Evolutionary conservation across 2,329 filamentous ascomycete species (phyloP).

Genomic region (Colletotrichum simmondsii): DNA sequence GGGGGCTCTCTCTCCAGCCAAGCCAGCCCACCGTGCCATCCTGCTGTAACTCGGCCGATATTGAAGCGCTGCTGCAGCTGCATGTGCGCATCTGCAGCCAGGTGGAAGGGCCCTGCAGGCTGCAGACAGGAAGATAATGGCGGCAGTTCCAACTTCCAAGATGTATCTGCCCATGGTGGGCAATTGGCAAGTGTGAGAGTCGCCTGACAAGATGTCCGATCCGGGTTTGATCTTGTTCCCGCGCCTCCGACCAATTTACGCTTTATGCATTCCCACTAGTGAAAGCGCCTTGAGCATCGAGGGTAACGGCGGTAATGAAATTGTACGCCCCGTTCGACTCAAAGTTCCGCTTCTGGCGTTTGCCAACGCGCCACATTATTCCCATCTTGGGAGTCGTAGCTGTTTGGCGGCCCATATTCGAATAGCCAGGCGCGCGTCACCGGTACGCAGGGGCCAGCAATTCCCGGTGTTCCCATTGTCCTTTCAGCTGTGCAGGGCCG

Average conservation of each 20-base stretch:
- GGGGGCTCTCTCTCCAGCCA: not conserved
- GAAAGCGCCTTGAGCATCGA: not conserved
- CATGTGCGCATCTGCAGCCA: not conserved
- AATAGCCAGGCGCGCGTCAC: not conserved
- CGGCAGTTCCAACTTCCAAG: not conserved
- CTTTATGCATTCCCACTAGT: conserved; percentile 3
- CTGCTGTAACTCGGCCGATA: not conserved
- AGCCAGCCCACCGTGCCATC: too few relatives aligned
- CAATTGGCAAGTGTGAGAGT: not conserved
- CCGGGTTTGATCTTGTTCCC: not conserved
- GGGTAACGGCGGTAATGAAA: not conserved
- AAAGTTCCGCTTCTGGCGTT: not conserved
- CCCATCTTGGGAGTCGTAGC: not conserved
- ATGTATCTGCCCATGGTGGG: not conserved
- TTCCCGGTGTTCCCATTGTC: not conserved
- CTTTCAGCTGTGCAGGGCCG: conserved; percentile 20
- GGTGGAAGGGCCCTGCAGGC: not conserved
- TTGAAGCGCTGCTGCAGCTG: conserved; percentile 4
- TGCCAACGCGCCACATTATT: conserved; percentile 2
- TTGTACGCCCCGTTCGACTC: not conserved
- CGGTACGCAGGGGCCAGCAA: conserved; percentile 1
- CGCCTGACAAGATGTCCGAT: not conserved
- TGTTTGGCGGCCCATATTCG: not conserved
- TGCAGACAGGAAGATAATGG: not conserved
- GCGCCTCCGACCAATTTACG: not conserved